These are phyloP conservation scores for Handroanthus guayacan DNA, from an alignment of 257 asterid genomes.

Conservation along the genomic window DNA sequence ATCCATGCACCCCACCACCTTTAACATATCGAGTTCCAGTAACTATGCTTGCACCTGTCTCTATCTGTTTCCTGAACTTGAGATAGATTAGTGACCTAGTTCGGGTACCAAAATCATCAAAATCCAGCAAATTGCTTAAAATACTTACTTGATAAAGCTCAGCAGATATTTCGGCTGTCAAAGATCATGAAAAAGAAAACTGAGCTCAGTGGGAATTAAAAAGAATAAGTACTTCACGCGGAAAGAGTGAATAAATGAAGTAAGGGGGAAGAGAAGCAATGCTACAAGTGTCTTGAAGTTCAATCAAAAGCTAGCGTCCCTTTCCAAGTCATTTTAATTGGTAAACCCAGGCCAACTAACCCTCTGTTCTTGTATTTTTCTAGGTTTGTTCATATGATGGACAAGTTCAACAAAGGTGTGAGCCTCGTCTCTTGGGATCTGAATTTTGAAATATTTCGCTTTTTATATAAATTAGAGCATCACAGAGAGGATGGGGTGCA, in stretches of 20 bases:
- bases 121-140: slow-evolving; percentile 25
- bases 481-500: not conserved
- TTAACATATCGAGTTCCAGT: slow-evolving; percentile 96
- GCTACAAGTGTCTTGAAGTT: not conserved
- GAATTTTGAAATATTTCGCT: not conserved
- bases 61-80: slow-evolving; percentile 79
- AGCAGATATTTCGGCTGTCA: slow-evolving; percentile 94
- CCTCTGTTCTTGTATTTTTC: slow-evolving; percentile 4
- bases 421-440: slow-evolving; percentile 5
- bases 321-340: slow-evolving; percentile 17
- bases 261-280: not conserved
- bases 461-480: slow-evolving; percentile 17
- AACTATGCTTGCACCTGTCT: slow-evolving; percentile 91
- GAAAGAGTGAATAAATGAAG: slow-evolving; percentile 14
- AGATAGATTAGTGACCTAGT: slow-evolving; percentile 39
- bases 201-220: slow-evolving; percentile 19
- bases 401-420: too few species aligned
- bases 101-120: slow-evolving; percentile 19
- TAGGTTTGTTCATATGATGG: slow-evolving; percentile 24
- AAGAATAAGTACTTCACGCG: not conserved
- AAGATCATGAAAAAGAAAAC: slow-evolving; percentile 34
- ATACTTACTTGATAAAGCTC: slow-evolving; percentile 84
- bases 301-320: slow-evolving; percentile 1
- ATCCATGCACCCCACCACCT: slow-evolving; percentile 97
- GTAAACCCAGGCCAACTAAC: not conserved